phyloP scores from a whole-genome alignment of 352 stramenopile species.

The Phytophthora europaea region DNA sequence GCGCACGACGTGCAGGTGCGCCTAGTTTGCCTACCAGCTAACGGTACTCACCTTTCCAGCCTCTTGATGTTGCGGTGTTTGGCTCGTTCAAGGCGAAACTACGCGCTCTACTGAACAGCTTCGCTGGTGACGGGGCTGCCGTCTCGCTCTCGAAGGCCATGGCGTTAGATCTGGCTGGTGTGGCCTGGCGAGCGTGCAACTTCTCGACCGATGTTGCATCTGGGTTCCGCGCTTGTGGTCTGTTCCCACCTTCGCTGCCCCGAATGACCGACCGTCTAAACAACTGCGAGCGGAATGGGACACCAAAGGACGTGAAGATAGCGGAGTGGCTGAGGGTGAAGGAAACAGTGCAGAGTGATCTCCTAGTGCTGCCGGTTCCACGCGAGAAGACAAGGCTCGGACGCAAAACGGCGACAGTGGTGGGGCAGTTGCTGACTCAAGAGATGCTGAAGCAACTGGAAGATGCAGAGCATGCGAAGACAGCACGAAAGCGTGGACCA shows the following conservation, averaged over 20 bases:
- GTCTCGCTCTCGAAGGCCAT: too few relatives aligned
- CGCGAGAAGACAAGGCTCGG: neutral
- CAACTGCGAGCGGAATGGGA: constrained; percentile 1
- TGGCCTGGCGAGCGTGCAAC: too few relatives aligned
- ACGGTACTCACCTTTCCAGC: too few relatives aligned
- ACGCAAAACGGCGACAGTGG: constrained; percentile 1
- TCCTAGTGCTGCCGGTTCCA: constrained; percentile 1
- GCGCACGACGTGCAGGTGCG: too few relatives aligned
- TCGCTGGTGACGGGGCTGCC: too few relatives aligned
- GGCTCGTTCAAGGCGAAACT: too few relatives aligned
- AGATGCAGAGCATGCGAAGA: neutral
- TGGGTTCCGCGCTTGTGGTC: constrained; percentile 7
- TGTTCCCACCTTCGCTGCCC: constrained; percentile 22
- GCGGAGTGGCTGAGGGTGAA: constrained; percentile 6
- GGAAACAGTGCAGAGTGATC: neutral
- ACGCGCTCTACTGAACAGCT: too few relatives aligned
- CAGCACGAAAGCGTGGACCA: too few relatives aligned
- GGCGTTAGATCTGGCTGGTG: too few relatives aligned
- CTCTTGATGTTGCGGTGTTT: too few relatives aligned
- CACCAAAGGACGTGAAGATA: neutral
- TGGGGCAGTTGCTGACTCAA: neutral
- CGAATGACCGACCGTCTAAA: neutral
- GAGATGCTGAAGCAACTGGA: neutral
- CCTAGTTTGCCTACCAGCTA: too few relatives aligned
- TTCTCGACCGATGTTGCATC: neutral